Evolutionary conservation across 1,139 yeast genomes (phyloP), one percentile per base, ranked within the genome.

Genomic region (Yamadazyma dushanensis): DNA sequence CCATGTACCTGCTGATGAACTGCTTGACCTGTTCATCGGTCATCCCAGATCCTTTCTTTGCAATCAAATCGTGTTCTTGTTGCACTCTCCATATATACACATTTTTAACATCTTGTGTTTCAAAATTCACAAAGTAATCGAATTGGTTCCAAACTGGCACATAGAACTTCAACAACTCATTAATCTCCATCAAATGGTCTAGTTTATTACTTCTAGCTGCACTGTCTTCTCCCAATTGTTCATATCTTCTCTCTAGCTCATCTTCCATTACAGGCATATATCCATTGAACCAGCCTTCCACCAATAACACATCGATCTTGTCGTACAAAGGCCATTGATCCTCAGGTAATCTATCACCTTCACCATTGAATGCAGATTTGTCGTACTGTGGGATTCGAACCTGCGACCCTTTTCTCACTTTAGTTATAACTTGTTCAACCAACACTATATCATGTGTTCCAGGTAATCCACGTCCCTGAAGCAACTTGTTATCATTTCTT

Each of bases 261-360:
- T 53, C 53, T 4, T 30, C 34, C 18, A 50, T 55, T 11, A 66
- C 48, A 2, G 90, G 73, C 22, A 54, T 47, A 56, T 79, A 90
- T 2, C 97, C 97, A 17, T 81, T 76, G 59, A 90, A 88, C 98
- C 98, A 92, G 2, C 98, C 98, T 61, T 92, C 98, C 35, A 92
- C 70, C 5, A 92, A 57, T 3, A 90, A 71, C 1, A 89, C 70
- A 49, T 85, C 87, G 4, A 78, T 66, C 2, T 57, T 51, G 2
- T 51, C 51, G 20, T 19, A 31, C 1, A 31, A 29, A 6, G 46
- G 50, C 81, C 82, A 76, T 7, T 59, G 47, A 0, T 49, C 42
- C 9, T 43, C 49, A 0, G 66, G 63, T 3, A 58, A 49, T 36
- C 97, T 62, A 57, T 92, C 97, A 3, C 98, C 98, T 42, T 74